Evolutionary conservation across 1,139 yeast species (phyloP).

Genomic region (Blastobotrys raffinosifermentans): DNA sequence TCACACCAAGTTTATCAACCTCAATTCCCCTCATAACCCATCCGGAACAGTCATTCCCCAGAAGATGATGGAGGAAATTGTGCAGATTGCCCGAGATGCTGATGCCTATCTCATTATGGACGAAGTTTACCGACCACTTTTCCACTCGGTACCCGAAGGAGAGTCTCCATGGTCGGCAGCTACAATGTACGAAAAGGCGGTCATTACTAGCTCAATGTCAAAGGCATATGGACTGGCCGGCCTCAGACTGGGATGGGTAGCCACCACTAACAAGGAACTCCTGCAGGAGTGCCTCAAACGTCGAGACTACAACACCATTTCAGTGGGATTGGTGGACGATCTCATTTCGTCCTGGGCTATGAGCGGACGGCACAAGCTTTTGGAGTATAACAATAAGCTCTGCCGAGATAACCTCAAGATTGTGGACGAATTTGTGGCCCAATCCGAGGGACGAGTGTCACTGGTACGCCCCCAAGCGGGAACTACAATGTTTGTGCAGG

Average conservation of each 20-base stretch:
- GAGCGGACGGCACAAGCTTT: constrained; percentile 31
- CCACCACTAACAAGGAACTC: constrained; percentile 33
- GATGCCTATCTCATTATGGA: constrained; percentile 43
- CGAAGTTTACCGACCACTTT: constrained; percentile 54
- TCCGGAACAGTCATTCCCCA: constrained; percentile 45
- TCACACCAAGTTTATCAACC: constrained; percentile 42
- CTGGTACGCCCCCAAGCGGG: constrained; percentile 48
- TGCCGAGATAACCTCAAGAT: constrained; percentile 38
- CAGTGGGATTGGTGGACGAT: constrained; percentile 48
- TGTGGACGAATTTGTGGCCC: constrained; percentile 35
- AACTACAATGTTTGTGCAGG: constrained; percentile 42
- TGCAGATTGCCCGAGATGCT: constrained; percentile 36
- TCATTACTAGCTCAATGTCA: constrained; percentile 49
- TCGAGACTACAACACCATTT: constrained; percentile 50
- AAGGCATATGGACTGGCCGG: constrained; percentile 56
- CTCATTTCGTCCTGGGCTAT: constrained; percentile 43
- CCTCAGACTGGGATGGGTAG: constrained; percentile 51
- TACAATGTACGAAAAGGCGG: constrained; percentile 40
- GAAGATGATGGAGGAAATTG: constrained; percentile 34
- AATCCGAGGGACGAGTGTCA: constrained; percentile 33
- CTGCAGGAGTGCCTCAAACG: constrained; percentile 36
- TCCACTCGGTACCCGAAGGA: constrained; percentile 34
- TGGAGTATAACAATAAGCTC: constrained; percentile 38
- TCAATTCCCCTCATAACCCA: constrained; percentile 55
- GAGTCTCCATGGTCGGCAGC: constrained; percentile 39